Conservation (phyloP, 2,329 filamentous ascomycete genomes). For the Stromatinia cepivora region DNA sequence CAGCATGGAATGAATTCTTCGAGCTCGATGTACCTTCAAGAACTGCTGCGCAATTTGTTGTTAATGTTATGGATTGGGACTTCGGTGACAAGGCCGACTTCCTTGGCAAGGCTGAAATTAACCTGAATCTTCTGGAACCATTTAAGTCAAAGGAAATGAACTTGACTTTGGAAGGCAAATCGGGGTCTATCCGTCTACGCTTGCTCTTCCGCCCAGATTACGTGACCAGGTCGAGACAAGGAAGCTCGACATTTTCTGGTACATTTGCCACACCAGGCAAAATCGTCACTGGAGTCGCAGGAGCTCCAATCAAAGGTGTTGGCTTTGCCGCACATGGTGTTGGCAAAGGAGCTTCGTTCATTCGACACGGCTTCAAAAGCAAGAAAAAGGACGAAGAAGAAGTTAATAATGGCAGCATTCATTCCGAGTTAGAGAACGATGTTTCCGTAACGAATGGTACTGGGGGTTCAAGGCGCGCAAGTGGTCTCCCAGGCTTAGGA, state of each 20-base stretch:
- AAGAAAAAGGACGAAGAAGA: slow-evolving; percentile 57
- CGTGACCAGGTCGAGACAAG: slow-evolving; percentile 80
- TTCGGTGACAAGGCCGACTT: slow-evolving; percentile 94
- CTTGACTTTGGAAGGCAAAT: slow-evolving; percentile 82
- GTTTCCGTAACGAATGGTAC: slow-evolving; percentile 42
- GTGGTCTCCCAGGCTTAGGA: slow-evolving; percentile 19
- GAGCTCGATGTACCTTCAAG: slow-evolving; percentile 80
- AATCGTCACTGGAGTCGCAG: slow-evolving; percentile 77
- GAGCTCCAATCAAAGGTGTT: slow-evolving; percentile 90
- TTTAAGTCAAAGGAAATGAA: slow-evolving; percentile 77
- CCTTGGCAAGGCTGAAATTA: slow-evolving; percentile 74
- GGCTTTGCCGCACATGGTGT: slow-evolving; percentile 68
- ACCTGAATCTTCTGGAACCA: slow-evolving; percentile 78
- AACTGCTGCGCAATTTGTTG: slow-evolving; percentile 78
- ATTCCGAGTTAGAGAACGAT: slow-evolving; percentile 46
- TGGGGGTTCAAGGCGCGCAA: slow-evolving; percentile 30
- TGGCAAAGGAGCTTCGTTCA: slow-evolving; percentile 85
- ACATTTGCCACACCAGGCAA: slow-evolving; percentile 85
- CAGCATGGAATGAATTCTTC: slow-evolving; percentile 95
- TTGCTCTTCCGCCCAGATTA: slow-evolving; percentile 93
- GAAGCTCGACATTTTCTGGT: slow-evolving; percentile 88
- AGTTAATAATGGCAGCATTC: not conserved
- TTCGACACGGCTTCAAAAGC: slow-evolving; percentile 79
- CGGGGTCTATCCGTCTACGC: slow-evolving; percentile 76
- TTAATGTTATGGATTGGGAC: slow-evolving; percentile 92